Conservation (phyloP, 2,329 filamentous ascomycete genomes). For the Epichloe elymi region DNA sequence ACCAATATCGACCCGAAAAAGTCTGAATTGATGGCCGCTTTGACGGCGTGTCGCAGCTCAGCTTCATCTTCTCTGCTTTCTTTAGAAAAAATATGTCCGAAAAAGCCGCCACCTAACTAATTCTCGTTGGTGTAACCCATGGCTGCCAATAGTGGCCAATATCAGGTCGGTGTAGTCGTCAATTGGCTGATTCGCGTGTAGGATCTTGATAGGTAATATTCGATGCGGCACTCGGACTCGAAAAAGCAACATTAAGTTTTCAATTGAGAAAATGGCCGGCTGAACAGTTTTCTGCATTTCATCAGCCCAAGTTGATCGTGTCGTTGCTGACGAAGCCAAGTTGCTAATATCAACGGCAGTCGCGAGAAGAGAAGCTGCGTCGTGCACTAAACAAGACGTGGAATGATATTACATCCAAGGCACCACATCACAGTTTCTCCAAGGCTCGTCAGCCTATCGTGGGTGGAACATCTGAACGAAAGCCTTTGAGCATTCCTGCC, state of each 20-base stretch:
- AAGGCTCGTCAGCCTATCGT: not conserved
- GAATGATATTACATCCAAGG: not conserved
- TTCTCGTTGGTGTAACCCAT: slow-evolving; percentile 8
- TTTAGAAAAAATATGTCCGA: not conserved
- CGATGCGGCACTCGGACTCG: not conserved
- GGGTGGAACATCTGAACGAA: not conserved
- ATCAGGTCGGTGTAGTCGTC: not conserved
- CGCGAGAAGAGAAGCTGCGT: not conserved
- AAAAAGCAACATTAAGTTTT: not conserved
- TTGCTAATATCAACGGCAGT: not conserved
- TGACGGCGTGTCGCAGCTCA: slow-evolving; percentile 1
- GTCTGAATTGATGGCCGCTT: not conserved
- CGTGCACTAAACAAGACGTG: not conserved
- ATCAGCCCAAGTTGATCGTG: not conserved
- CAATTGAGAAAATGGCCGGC: not conserved
- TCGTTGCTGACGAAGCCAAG: not conserved
- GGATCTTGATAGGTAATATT: not conserved
- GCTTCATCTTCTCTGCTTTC: not conserved
- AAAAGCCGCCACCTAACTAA: slow-evolving; percentile 4
- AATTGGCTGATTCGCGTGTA: not conserved
- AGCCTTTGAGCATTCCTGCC: not conserved
- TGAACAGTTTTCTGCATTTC: not conserved
- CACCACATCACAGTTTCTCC: not conserved
- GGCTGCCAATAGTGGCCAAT: slow-evolving; percentile 2
- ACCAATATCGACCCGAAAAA: not conserved